Evolutionary conservation across 1,284 basidiomycete genomes (phyloP), one percentile per base, ranked within the genome.

Genomic region (Meripilus lineatus): DNA sequence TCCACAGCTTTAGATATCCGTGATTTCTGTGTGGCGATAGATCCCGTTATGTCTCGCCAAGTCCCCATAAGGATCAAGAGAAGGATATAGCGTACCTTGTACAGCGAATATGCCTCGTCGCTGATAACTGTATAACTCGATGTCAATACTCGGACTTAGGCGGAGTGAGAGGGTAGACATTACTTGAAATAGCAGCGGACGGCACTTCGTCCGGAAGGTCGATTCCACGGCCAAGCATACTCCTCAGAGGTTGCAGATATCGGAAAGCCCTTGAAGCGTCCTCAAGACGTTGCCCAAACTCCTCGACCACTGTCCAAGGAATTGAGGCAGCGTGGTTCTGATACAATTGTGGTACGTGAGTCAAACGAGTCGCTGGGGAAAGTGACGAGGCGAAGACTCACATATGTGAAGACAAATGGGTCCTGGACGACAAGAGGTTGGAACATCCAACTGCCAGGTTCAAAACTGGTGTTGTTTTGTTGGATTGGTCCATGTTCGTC

Each of bases 381-480:
- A 8, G n/a, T 10, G 10, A 30, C n/a, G n/a, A 30, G 28, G n/a
- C 10, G n/a, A 30, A 23, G 13, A 40, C 43, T 38, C 7, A 45
- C 43, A 21, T 45, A 30, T 6, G 38, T 45, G 21, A 18, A 21
- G 24, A 40, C 22, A 21, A 45, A 45, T 2, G 43, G 43, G 32
- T 45, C 43, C 21, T 39, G 21, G 25, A 45, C 43, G 6, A 45
- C 23, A 11, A 42, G 26, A 10, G 28, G 28, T 30, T 30, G 28
- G 28, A 30, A 30, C 8, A n/a, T 8, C 28, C 28, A 30, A 30
- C 10, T 10, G 10, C n/a, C 10, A 30, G 28, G 28, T 30, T 30
- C 10, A 30, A 10, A 10, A 10, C n/a, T 30, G 28, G 10, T 30
- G 8, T 30, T 30, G n/a, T n/a, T n/a, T n/a, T n/a, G n/a, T n/a